A percentile compares a stretch with the other conserved stretches of the same genome.
Evolutionary conservation across 2,329 filamentous ascomycete genomes (phyloP).

Genomic region (Triangularia verruculosa): DNA sequence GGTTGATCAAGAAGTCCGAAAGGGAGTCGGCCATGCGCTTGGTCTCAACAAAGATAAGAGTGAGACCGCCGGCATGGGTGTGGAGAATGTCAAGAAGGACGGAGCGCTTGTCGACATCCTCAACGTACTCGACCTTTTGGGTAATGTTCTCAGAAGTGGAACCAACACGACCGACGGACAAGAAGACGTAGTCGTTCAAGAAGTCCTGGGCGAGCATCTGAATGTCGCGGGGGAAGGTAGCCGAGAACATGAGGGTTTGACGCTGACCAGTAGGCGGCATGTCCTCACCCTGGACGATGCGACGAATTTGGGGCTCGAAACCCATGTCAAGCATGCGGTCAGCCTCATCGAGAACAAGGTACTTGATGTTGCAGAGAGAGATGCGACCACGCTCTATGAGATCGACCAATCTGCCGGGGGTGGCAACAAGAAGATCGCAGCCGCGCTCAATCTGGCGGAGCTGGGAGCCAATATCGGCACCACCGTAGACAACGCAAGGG

Average conservation of each 20-base stretch:
- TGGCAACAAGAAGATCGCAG: conserved; percentile 95
- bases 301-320: conserved; percentile 99
- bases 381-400: conserved; percentile 98
- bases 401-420: conserved; percentile 94
- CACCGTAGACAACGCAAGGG: conserved; percentile 97
- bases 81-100: conserved; percentile 96
- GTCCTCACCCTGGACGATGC: conserved; percentile 97
- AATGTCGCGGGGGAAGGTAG: conserved; percentile 97
- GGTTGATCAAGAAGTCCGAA: conserved; percentile 97
- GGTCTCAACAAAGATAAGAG: conserved; percentile 97
- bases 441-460: conserved; percentile 96
- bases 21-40: conserved; percentile 99
- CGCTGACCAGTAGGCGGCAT: conserved; percentile 83
- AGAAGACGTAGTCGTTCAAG: conserved; percentile 98
- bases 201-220: conserved; percentile 99
- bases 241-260: conserved; percentile 99
- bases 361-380: conserved; percentile 98
- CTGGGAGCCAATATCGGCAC: conserved; percentile 97
- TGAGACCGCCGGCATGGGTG: conserved; percentile 84
- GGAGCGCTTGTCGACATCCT: conserved; percentile 96
- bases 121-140: conserved; percentile 95
- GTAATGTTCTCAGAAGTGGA: conserved; percentile 99
- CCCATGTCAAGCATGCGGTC: conserved; percentile 99
- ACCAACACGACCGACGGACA: conserved; percentile 96
- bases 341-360: conserved; percentile 96